These are phyloP conservation scores for Orbilia blumenaviensis DNA, from an alignment of 2,329 filamentous ascomycete species.

Conservation along the genomic window DNA sequence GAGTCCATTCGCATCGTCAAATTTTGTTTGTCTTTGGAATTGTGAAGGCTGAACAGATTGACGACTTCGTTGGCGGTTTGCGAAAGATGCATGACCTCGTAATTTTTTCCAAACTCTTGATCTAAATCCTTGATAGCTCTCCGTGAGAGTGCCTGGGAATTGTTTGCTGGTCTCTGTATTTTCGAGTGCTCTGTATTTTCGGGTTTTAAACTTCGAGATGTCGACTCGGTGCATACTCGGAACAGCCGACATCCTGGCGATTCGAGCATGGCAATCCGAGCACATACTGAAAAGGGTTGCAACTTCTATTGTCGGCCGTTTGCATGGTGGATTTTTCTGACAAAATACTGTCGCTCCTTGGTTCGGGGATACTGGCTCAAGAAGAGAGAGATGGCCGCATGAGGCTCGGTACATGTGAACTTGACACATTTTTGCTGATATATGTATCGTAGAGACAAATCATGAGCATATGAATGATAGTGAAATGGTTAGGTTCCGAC, in stretches of 20 bases:
- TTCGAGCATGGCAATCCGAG: conserved; percentile 42
- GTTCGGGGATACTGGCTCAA: conserved; percentile 37
- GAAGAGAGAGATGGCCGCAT: conserved; percentile 41
- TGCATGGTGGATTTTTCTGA: conserved; percentile 50
- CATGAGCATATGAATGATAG: background rate
- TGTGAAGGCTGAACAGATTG: conserved; percentile 20
- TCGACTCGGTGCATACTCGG: conserved; percentile 51
- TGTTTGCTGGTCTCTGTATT: background rate
- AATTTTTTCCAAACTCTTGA: conserved; percentile 47
- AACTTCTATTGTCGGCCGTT: conserved; percentile 43
- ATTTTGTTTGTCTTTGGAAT: conserved; percentile 13
- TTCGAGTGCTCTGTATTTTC: conserved; percentile 25
- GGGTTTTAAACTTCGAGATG: conserved; percentile 49
- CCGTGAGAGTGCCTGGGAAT: background rate
- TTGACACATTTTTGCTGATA: conserved; percentile 40
- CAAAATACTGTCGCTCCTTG: conserved; percentile 31
- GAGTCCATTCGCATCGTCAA: conserved; percentile 8
- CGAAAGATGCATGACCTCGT: background rate
- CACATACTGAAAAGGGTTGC: conserved; percentile 41
- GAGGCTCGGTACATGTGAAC: conserved; percentile 51
- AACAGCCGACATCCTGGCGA: conserved; percentile 22
- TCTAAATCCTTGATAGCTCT: conserved; percentile 16
- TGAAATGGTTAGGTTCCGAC: background rate
- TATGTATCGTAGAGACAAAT: background rate
- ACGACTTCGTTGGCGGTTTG: conserved; percentile 11